Conservation (phyloP, 2,329 filamentous ascomycete species). For the Claviceps monticola region DNA sequence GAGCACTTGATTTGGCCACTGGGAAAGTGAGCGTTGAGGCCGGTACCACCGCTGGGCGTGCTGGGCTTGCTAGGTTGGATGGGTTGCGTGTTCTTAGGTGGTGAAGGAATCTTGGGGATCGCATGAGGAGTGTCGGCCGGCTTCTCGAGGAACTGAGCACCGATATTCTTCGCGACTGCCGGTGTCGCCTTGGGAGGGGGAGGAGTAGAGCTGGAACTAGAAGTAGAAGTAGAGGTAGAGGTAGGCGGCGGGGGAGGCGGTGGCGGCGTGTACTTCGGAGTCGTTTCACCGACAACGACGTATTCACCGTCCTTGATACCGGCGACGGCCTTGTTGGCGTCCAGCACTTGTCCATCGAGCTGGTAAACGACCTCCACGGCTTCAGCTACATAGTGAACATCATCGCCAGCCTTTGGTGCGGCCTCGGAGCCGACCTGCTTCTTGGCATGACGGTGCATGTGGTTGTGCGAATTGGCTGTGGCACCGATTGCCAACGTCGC, state of each 20-base stretch:
- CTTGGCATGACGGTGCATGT: slow-evolving; percentile 44
- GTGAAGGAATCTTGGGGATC: slow-evolving; percentile 11
- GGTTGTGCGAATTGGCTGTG: slow-evolving; percentile 46
- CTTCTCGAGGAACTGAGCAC: slow-evolving; percentile 6
- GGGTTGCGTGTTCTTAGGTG: slow-evolving; percentile 8
- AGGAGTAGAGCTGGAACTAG: slow-evolving; percentile 18
- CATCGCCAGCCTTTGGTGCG: slow-evolving; percentile 30
- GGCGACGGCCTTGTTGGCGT: slow-evolving; percentile 49
- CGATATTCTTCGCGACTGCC: not conserved
- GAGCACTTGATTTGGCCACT: slow-evolving; percentile 58
- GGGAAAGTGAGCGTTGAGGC: slow-evolving; percentile 57
- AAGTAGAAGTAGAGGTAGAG: slow-evolving; percentile 14
- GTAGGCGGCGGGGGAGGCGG: slow-evolving; percentile 13
- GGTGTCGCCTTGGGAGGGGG: slow-evolving; percentile 18
- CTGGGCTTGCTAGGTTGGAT: slow-evolving; percentile 8
- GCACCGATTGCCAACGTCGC: slow-evolving; percentile 37
- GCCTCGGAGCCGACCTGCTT: slow-evolving; percentile 34
- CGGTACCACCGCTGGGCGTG: slow-evolving; percentile 15
- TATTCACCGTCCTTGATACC: slow-evolving; percentile 61
- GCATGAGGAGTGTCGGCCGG: slow-evolving; percentile 2
- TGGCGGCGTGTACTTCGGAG: slow-evolving; percentile 36
- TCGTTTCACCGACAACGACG: slow-evolving; percentile 47
- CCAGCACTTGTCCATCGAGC: slow-evolving; percentile 50
- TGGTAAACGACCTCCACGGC: slow-evolving; percentile 59
- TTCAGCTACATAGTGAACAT: slow-evolving; percentile 41